phyloP scores from a whole-genome alignment of 345 rosid species.

The Mangifera indica region DNA sequence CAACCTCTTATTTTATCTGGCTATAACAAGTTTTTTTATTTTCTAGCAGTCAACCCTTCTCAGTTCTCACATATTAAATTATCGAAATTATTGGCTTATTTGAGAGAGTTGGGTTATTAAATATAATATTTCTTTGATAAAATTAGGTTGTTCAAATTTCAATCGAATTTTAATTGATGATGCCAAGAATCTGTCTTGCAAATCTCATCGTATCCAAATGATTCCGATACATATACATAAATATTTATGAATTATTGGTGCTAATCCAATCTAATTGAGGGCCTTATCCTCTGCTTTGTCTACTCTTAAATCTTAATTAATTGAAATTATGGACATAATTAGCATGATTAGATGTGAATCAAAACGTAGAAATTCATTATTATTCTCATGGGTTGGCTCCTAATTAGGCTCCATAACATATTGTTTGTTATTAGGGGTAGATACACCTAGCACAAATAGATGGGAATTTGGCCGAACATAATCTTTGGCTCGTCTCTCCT shows the following conservation, averaged over 20 bases:
- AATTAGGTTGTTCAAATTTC: neutral
- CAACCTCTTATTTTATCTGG: neutral
- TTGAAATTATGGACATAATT: neutral
- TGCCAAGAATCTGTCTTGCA: neutral
- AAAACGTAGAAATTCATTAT: too few relatives aligned
- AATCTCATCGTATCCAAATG: constrained; percentile 1
- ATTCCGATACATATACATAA: neutral
- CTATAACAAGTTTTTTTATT: neutral
- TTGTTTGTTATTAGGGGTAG: too few relatives aligned
- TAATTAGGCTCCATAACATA: too few relatives aligned
- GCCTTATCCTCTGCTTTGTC: neutral
- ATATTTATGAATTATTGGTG: neutral
- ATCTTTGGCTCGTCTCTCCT: too few relatives aligned
- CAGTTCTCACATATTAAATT: neutral
- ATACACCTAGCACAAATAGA: too few relatives aligned
- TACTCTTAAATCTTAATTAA: neutral
- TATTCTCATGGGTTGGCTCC: too few relatives aligned
- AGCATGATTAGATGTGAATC: neutral
- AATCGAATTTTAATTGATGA: neutral
- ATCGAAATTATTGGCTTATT: neutral
- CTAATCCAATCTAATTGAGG: neutral
- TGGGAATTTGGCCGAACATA: too few relatives aligned
- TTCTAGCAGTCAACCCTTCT: neutral
- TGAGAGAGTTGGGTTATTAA: neutral
- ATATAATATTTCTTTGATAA: neutral